Evolutionary conservation across 2,329 filamentous ascomycete species (phyloP), one percentile per base, ranked within the genome.

Genomic region (Ascochyta rabiei): DNA sequence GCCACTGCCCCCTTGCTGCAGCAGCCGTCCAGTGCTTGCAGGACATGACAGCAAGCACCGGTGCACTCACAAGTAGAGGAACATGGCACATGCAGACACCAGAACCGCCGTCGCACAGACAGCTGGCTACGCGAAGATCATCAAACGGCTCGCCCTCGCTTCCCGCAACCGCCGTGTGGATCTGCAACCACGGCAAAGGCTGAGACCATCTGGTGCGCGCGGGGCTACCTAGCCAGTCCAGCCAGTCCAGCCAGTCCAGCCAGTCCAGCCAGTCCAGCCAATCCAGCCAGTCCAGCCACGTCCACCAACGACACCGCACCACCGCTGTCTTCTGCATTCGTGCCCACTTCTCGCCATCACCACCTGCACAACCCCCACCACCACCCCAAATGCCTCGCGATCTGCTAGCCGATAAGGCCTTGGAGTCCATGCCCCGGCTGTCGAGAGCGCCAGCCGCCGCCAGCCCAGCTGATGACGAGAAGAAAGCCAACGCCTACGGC

Each of bases 371-470:
- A 42, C 21, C 53, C 35, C 48, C 37, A 23, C 28, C 42, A 48
- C 37, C 52, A 19, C 56, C 57, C 61, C 63, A 59, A 45, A 80
- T 80, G 77, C 78, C 78, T 41, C 73, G 76, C 58, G 76, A 79
- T 60, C 68, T 80, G 16, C 60, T 75, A 45, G 69, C 74, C 38
- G 73, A 75, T 46, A 66, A 66, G 38, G 69, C 72, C 39, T 61
- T 76, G 31, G 66, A 68, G 39, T 64, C 58, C 46, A 73, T 78
- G 73, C 65, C 75, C 21, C 63, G 72, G 26, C 67, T 79, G 54
- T 71, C 72, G 40, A 74, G 72, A 57, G 66, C 74, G 18, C 50
- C 63, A 16, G 58, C 57, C 35, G 41, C 57, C 34, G 39, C 58
- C 26, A 63, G 57, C 48, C 59, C 61, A 8, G 61, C 60, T 16